Evolutionary conservation across 768 basidiomycete genomes (phyloP), one percentile per base, ranked within the genome.

Genomic region (Infundibulicybe gibba): DNA sequence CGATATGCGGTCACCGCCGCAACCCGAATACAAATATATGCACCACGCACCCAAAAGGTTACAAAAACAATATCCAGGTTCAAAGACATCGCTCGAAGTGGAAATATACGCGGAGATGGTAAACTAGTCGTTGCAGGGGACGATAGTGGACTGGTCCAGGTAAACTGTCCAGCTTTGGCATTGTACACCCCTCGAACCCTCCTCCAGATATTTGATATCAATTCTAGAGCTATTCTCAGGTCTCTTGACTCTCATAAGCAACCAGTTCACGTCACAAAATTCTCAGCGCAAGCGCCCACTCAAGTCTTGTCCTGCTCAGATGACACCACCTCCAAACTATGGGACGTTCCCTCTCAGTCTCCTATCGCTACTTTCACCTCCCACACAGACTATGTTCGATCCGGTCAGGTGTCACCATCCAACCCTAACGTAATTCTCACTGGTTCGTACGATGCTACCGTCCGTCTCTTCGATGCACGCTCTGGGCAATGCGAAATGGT

Each of bases 41-140:
- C 93, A 2, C 93, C 94, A 12, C 85, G 92, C 44, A 98, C 95
- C 3, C 94, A 97, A 67, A 94, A 94, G 66, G 83, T 97, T 45
- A 90, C 85, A 13, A 98, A 98, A 75, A 95, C 91, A 2, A 92
- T 99, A 47, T 88, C 94, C 21, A 76, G 97, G 33, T 99, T 99
- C 72, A 97, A 97, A 64, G 97, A 98, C 60, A 86, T 94, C 32
- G 94, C 95, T 1, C 74, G 94, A 49, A 87, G 88, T 55, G 97
- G 88, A 3, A 79, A 80, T 56, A 93, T 99, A 47, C 82, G 97
- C 43, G 79, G 75, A 41, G 97, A 99, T 65, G 97, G 97, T 15
- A 98, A 95, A 61, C 79, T 99, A 32, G 80, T 97, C 6, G 87
- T 97, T 0, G 97, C 94, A 0, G 95, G 92, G 45, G 94, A 97